Conservation (phyloP, 306 rosid genomes). For the Vachellia pachyceras region DNA sequence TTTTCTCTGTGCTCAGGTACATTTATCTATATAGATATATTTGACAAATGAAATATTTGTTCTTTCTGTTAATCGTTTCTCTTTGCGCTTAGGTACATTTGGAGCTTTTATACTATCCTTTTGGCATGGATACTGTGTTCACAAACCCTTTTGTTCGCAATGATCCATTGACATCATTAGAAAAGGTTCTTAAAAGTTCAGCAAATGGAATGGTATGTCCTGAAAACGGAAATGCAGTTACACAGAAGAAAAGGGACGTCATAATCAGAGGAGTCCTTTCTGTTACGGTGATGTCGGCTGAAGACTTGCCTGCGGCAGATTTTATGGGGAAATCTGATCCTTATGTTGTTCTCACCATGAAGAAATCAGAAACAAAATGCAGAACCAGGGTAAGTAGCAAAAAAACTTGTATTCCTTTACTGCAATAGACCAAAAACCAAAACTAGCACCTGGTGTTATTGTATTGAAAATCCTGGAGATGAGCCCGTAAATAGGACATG, state of each 20-base stretch:
- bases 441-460: neutral
- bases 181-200: conserved; percentile 73
- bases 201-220: conserved; percentile 66
- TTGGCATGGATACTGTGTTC: conserved; percentile 74
- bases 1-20: neutral
- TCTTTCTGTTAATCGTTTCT: conserved; percentile 26
- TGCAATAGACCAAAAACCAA: neutral
- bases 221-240: conserved; percentile 62
- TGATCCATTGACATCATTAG: conserved; percentile 82
- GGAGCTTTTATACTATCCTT: conserved; percentile 91
- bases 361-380: conserved; percentile 80
- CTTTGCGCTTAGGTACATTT: conserved; percentile 73
- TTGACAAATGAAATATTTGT: conserved; percentile 26
- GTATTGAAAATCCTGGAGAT: conserved; percentile 22
- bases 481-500: neutral
- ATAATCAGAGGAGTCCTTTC: conserved; percentile 92
- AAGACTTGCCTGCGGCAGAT: conserved; percentile 89
- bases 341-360: conserved; percentile 77
- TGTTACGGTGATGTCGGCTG: conserved; percentile 87
- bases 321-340: conserved; percentile 95
- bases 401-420: too few species aligned
- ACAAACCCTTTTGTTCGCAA: conserved; percentile 76
- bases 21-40: neutral
- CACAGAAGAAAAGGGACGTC: conserved; percentile 77
- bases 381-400: conserved; percentile 77